Evolutionary conservation across 768 basidiomycete species (phyloP).

Genomic region (Paxillus rubicundulus): DNA sequence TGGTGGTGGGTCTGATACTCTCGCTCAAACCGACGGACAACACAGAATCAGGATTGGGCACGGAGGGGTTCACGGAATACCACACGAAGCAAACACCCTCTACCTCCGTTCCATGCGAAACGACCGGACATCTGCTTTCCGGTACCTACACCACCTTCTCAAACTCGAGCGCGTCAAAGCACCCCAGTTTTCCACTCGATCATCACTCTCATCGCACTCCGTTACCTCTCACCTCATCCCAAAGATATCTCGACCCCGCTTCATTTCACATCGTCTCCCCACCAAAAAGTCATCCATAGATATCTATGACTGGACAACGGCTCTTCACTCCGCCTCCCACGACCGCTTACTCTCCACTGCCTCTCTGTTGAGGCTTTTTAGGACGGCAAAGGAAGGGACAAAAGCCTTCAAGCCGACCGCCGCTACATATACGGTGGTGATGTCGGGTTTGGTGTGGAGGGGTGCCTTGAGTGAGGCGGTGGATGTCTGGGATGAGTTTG

Average conservation of each 20-base stretch:
- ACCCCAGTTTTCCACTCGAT: slow-evolving; percentile 5
- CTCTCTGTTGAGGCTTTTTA: slow-evolving; percentile 39
- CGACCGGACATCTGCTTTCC: slow-evolving; percentile 44
- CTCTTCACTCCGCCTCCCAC: slow-evolving; percentile 43
- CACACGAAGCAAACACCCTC: slow-evolving; percentile 41
- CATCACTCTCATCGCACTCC: background rate
- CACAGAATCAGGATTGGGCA: background rate
- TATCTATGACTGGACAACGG: slow-evolving; percentile 46
- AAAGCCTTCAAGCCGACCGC: slow-evolving; percentile 38
- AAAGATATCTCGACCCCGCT: background rate
- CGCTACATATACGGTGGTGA: slow-evolving; percentile 51
- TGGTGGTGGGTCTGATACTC: background rate
- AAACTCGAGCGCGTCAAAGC: slow-evolving; percentile 20
- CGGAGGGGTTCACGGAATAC: slow-evolving; percentile 15
- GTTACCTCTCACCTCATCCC: background rate
- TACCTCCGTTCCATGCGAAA: slow-evolving; percentile 41
- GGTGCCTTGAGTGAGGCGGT: slow-evolving; percentile 40
- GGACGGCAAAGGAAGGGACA: slow-evolving; percentile 27
- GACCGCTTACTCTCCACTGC: slow-evolving; percentile 35
- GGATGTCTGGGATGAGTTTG: slow-evolving; percentile 42
- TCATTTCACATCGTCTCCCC: background rate
- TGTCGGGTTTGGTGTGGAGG: slow-evolving; percentile 51
- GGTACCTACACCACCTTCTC: slow-evolving; percentile 43
- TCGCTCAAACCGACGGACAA: too few species aligned
- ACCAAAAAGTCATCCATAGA: slow-evolving; percentile 33